Base-by-base conservation (phyloP, 768 basidiomycete species). In the Tephrocybe sp. region DNA sequence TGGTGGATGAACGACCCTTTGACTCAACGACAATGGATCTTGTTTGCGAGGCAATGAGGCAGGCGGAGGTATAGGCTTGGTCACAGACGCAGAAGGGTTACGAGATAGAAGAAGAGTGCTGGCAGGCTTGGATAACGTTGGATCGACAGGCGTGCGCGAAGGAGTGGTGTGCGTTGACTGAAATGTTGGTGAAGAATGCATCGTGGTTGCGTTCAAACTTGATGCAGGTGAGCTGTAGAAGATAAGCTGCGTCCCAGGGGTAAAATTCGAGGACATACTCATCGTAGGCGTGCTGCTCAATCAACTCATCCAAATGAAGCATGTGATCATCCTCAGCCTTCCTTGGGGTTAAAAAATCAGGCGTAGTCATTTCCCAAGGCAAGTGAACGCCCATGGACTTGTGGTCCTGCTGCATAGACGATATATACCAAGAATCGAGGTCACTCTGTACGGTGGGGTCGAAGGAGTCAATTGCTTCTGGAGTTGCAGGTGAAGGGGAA, bases 241-340 rank as follows among this genome's bases (percentile, higher is more conserved):
- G 48, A 35, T 53, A 50, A 46, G 61, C 13, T 42, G 56, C 16
- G 44, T 20, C 1, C 14, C 14, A 23, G 50, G 48, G n/a, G 48
- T 45, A 39, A 26, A 35, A 17, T 41, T 53, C 17, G 58, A 51
- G 23, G 54, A 70, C 85, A 55, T 63, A 90, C 87, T 89, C 86
- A 56, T 87, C 85, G 65, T 86, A 90, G 30, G 81, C 84, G 59
- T 84, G 78, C 54, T 83, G 80, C 60, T 88, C 83, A 48, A 90
- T 78, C 41, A 90, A 71, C 61, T 91, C 89, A 60, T 87, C 84
- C 36, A 91, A 69, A 36, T 77, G 73, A 55, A 89, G 79, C 69
- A 87, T 86, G 45, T 69, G 68, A 19, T 77, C 72, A 41, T 75
- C 72, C 33, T 78, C 83, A 44, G 71, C 64, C 61, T 83, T 82